Base-by-base conservation (phyloP, 78 protist species). In the Bigelowiella natans region DNA sequence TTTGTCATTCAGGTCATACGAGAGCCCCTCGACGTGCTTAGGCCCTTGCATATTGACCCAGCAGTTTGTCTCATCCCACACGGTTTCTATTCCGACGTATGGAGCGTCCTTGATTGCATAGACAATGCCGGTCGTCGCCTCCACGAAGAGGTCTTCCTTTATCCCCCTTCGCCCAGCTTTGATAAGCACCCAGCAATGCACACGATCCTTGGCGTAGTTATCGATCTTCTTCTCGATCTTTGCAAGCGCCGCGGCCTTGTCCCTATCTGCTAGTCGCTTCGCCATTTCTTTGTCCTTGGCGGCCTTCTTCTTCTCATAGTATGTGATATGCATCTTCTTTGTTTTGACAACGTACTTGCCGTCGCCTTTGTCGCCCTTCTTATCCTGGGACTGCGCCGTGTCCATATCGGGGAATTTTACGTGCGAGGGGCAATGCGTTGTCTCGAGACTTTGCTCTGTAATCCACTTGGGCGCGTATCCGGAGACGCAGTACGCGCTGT, bases 401-500 rank as follows among this genome's bases (percentile, higher is more conserved):
- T 26, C 73, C 73, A 7, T 7, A 18, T 51, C 73, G 34, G 73
- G 73, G 18, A 26, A 18, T 18, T 26, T 51, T 7, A 85, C 18
- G 7, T 18, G 7, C 38, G 36, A 26, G 37, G 87, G 87, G 38
- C 87, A 85, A 11, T 11, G 38, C 36, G 51, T 37, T 11, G 87
- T 37, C 36, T 37, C 18, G 30, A 29, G 87, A 18, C 11, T 11
- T 29, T 18, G 30, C 38, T 29, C 11, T 11, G 85, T 90, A 36
- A 89, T 40, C 1, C 31, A 91, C 1, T 40, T 1, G 1, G 85
- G 0, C 18, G 96, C 96, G 37, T 93, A 95, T 0, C 96, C 96
- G 38, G n/a, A 0, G 37, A 92, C 95, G 18, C 86, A 90, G 29
- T 92, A 93, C n/a, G 94, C 93, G 83, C 93, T 90, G 93, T 92